Evolutionary conservation across 2,329 filamentous ascomycete species (phyloP), one percentile per base, ranked within the genome.

Genomic region (Fusarium verrucosum): DNA sequence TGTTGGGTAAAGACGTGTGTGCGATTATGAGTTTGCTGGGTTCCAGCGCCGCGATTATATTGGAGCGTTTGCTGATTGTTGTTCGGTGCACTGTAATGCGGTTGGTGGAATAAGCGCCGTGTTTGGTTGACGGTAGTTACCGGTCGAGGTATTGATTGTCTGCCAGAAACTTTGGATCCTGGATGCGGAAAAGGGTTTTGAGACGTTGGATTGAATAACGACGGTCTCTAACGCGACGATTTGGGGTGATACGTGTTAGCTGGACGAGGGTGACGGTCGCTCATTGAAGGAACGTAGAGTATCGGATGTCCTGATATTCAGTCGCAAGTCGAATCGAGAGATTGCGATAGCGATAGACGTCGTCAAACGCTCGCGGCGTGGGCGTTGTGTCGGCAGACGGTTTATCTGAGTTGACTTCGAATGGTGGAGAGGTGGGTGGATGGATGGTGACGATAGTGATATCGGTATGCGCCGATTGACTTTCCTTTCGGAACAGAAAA

Each of bases 171-270:
- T 10, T 3, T 11, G 35, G 22, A 5, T 30, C 20, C 10, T n/a
- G 20, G 35, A 40, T 37, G 25, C 33, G 20, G 38, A 20, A 35
- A n/a, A 16, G 14, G 28, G 14, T 7, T 56, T 19, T 41, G 17
- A 30, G 33, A 53, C 23, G 42, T 38, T 22, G 19, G 17, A 49
- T 43, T 43, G 56, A 49, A 45, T 25, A 28, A 40, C 42, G 42
- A 50, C 49, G 47, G 66, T 69, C 42, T 73, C 73, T 74, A 75
- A 74, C 71, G 73, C 66, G 72, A 68, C 62, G 68, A 49, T 54
- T 55, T 53, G 45, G 50, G 51, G 56, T 52, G 47, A 57, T 56
- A 58, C 54, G 54, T 62, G 50, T 52, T 69, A 49, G 62, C 46
- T 69, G 51, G 64, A 58, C 46, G 53, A 49, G 46, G 40, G 22